Evolutionary conservation across 352 stramenopile genomes (phyloP), one percentile per base, ranked within the genome.

Genomic region (Phytophthora crassamura): DNA sequence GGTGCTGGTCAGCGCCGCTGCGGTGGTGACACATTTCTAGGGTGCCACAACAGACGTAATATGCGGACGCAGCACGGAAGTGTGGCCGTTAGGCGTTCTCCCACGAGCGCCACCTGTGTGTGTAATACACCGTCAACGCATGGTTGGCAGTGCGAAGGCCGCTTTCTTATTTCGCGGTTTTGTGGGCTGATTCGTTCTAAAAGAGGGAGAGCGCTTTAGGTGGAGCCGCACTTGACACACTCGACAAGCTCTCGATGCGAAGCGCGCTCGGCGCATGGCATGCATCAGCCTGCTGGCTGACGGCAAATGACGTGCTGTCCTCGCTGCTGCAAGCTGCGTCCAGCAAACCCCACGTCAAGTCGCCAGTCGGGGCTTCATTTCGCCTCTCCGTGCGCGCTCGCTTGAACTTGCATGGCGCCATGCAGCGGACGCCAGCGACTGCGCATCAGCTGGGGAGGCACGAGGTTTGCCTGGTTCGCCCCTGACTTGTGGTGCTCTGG

Each of bases 1-100:
- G 25, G 25, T 30, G 25, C 25, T 30, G 25, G 25, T 30, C 25
- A 30, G 25, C 25, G 25, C 25, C 25, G 25, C 25, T 9, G 54
- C 75, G 10, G 64, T 84, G 14, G 67, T 84, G 33, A 59, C 81
- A 11, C 74, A 78, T 28, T 78, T 69, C 54, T 15, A 80, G 35
- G 75, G 75, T 22, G 75, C 69, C 25, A 30, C 25, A 28, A 72
- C 72, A 30, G 25, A 30, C 25, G 3, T 30, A 6, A 5, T 30
- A 4, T 30, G 25, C 6, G 3, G 0, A 30, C 25, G 6, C 25
- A 30, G 3, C 25, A 30, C 22, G 22, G 22, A 3, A 25, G 22
- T 1, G 22, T 25, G 4, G 25, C 4, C 25, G 25, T 30, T 30
- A 30, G 25, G 25, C 25, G 25, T 30, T 30, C 25, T 30, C 25